These are phyloP conservation scores for Clonostachys rosea DNA, from an alignment of 2,329 filamentous ascomycete genomes.

Conservation along the genomic window DNA sequence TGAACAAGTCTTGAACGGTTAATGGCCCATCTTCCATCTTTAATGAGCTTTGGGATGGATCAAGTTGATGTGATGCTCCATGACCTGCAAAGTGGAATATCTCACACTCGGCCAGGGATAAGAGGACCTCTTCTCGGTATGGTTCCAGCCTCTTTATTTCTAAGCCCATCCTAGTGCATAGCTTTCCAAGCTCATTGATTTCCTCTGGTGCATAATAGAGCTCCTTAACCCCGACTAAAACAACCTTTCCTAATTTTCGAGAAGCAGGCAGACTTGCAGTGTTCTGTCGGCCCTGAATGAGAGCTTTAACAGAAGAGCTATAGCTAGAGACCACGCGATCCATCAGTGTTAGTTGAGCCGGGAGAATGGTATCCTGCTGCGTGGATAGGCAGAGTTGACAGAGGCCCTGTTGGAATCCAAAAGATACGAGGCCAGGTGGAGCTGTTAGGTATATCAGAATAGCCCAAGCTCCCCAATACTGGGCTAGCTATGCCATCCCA, in stretches of 20 bases:
- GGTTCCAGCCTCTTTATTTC: background rate
- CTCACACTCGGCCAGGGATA: background rate
- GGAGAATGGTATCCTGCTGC: background rate
- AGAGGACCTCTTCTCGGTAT: background rate
- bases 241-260: background rate
- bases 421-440: background rate
- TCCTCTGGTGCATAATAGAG: background rate
- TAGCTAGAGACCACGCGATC: background rate
- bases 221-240: background rate
- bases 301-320: background rate
- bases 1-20: constrained; percentile 31
- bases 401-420: background rate
- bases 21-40: constrained; percentile 1
- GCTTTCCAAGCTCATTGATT: background rate
- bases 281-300: constrained; percentile 6
- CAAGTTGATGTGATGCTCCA: background rate
- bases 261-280: background rate
- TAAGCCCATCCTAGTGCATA: constrained; percentile 4
- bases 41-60: background rate
- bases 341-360: background rate
- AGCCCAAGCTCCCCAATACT: background rate
- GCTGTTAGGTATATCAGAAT: constrained; percentile 1
- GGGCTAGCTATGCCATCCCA: background rate
- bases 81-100: background rate
- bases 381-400: background rate